phyloP scores from a whole-genome alignment of 805 yeast genomes.

The Yamadazyma scolyti region DNA sequence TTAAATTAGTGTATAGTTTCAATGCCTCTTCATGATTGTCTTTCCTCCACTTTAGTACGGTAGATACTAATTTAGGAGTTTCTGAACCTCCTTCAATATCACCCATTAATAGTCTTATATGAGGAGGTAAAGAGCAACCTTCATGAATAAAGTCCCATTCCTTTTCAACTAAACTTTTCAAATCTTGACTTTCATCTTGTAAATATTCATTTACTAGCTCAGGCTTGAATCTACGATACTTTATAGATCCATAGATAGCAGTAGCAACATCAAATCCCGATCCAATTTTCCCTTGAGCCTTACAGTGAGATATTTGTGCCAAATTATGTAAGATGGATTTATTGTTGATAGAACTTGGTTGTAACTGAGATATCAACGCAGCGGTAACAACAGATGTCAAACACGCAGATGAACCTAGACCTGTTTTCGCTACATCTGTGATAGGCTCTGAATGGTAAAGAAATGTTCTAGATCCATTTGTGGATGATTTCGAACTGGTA shows the following conservation, averaged over 20 bases:
- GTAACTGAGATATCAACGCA: constrained; percentile 53
- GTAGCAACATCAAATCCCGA: constrained; percentile 98
- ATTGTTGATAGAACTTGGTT: constrained; percentile 12
- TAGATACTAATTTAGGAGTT: constrained; percentile 84
- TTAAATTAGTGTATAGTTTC: constrained; percentile 51
- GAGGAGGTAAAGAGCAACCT: constrained; percentile 62
- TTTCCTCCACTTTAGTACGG: constrained; percentile 68
- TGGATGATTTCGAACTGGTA: constrained; percentile 30
- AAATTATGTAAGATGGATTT: constrained; percentile 59
- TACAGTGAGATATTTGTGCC: constrained; percentile 87
- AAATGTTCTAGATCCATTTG: constrained; percentile 44
- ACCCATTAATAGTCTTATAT: constrained; percentile 79
- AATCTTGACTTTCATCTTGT: constrained; percentile 12
- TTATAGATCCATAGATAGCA: constrained; percentile 86
- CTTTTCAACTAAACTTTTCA: constrained; percentile 37
- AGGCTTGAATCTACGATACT: constrained; percentile 74
- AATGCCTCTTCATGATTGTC: constrained; percentile 47
- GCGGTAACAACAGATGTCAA: constrained; percentile 77
- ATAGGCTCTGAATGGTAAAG: constrained; percentile 59
- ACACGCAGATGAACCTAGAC: constrained; percentile 95
- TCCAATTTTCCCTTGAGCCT: constrained; percentile 93
- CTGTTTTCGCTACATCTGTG: constrained; percentile 82
- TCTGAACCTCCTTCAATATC: constrained; percentile 91
- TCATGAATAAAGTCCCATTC: constrained; percentile 62
- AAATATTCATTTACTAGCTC: constrained; percentile 36